phyloP scores from a whole-genome alignment of 805 yeast species.

The Kodamaea kaohsiungensis region DNA sequence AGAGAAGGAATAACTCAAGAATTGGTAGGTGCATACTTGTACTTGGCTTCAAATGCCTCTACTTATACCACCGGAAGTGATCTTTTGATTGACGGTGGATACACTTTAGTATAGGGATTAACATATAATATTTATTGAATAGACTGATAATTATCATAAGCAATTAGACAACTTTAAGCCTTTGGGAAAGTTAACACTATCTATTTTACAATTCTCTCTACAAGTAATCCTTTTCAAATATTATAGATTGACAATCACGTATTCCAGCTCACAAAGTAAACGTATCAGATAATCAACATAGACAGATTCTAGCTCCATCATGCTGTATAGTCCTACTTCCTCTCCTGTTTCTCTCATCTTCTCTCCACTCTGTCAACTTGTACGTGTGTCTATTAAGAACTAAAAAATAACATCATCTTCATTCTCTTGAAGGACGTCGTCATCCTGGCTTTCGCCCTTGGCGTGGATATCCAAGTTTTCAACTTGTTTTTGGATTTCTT shows the following conservation, averaged over 20 bases:
- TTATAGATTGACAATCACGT: not conserved
- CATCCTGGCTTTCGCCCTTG: conserved; percentile 21
- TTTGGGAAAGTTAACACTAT: too few relatives aligned
- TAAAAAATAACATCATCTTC: conserved; percentile 50
- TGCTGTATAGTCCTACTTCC: not conserved
- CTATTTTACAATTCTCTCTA: too few relatives aligned
- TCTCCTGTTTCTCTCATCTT: not conserved
- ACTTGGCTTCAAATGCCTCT: conserved; percentile 46
- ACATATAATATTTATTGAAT: not conserved
- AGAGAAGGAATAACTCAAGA: conserved; percentile 46
- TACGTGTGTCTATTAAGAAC: not conserved
- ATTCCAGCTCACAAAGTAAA: not conserved
- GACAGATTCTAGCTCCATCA: not conserved
- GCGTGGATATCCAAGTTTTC: conserved; percentile 23
- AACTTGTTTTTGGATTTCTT: conserved; percentile 21
- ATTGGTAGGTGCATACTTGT: conserved; percentile 48
- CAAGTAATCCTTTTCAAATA: too few relatives aligned
- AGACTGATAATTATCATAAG: not conserved
- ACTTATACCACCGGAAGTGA: conserved; percentile 48
- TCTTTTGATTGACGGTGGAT: conserved; percentile 49
- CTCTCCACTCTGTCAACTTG: not conserved
- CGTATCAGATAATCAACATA: not conserved
- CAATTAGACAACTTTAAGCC: too few relatives aligned
- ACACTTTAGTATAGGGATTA: conserved; percentile 16
- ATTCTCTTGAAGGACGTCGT: conserved; percentile 35